Conservation (phyloP, 257 asterid species). For the Thymus mandschuricus region DNA sequence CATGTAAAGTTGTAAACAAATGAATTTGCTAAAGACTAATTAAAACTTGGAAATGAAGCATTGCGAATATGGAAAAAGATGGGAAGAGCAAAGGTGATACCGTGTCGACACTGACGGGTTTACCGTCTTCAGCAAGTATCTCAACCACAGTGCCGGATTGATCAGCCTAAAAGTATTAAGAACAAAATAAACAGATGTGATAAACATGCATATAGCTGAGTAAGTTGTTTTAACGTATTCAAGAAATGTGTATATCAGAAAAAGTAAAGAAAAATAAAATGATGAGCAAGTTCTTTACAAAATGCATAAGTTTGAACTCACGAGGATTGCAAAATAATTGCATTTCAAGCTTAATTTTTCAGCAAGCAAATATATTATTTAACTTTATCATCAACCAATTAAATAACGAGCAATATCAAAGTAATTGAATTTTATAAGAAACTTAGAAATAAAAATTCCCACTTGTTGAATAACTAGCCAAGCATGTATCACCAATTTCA, state of each 20-base stretch:
- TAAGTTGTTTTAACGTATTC: background rate
- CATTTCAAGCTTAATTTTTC: slow-evolving; percentile 2
- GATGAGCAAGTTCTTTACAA: background rate
- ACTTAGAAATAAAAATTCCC: background rate
- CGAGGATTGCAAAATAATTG: background rate
- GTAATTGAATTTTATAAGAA: background rate
- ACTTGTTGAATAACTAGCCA: background rate
- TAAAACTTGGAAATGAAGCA: background rate
- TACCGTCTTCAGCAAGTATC: slow-evolving; percentile 59
- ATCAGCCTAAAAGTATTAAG: slow-evolving; percentile 44
- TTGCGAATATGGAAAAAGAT: background rate
- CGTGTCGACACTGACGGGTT: slow-evolving; percentile 59
- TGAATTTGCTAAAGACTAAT: slow-evolving; percentile 2
- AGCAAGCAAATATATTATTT: background rate
- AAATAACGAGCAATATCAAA: background rate
- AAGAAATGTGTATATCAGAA: background rate
- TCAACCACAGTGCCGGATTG: slow-evolving; percentile 60
- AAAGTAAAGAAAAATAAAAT: background rate
- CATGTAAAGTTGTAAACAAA: background rate
- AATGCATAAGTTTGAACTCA: background rate
- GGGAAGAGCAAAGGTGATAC: slow-evolving; percentile 34
- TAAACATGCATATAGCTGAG: background rate
- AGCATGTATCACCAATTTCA: slow-evolving; percentile 3
- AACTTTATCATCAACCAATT: background rate
- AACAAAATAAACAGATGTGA: background rate